Base-by-base conservation (phyloP, 345 rosid species). In the Stellera chamaejasme region DNA sequence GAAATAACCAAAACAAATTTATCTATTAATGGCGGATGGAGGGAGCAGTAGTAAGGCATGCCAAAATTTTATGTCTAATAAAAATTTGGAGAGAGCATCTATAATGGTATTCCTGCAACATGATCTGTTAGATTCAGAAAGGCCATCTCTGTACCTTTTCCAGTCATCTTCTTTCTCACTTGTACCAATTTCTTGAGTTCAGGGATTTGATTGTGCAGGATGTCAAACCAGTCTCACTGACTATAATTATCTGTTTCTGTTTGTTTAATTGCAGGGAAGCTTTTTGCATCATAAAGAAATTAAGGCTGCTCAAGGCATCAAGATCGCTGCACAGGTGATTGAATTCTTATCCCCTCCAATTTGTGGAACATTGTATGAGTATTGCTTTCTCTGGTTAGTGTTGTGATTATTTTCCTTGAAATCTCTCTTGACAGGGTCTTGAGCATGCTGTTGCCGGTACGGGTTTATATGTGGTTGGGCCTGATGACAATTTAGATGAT, bases 381-480 rank as follows among this genome's bases (percentile, higher is more conserved):
- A 28, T 32, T 36, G 23, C 23, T 47, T 26, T 11, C 36, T 11
- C 54, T 2, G 3, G 36, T 3, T 25, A 50, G 39, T 32, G 4
- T 32, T 8, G 4, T 32, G 23, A 26, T 56, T 64, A 50, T 50
- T 54, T 5, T 19, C 41, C 39, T 67, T 19, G 23, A 19, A 19
- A 19, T 19, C 23, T 19, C 51, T 56, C 32, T 57, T 23, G 16
- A 46, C 59, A 92, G 96, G 97, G 96, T 52, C 89, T 92, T 45
- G 94, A 92, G 72, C 94, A 86, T 70, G 94, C 99, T 56, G 78
- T 92, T 69, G 97, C 99, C 56, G 99, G 99, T 28, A 92, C 99
- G 45, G 84, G 84, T 56, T 69, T 89, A 36, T 81, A 86, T 62
- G 94, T 92, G 42, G 84, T 82, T 32, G 90, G 89, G 46, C 80